Evolutionary conservation across 2,329 filamentous ascomycete species (phyloP), one percentile per base, ranked within the genome.

Genomic region (Arthrobotrys iridis): DNA sequence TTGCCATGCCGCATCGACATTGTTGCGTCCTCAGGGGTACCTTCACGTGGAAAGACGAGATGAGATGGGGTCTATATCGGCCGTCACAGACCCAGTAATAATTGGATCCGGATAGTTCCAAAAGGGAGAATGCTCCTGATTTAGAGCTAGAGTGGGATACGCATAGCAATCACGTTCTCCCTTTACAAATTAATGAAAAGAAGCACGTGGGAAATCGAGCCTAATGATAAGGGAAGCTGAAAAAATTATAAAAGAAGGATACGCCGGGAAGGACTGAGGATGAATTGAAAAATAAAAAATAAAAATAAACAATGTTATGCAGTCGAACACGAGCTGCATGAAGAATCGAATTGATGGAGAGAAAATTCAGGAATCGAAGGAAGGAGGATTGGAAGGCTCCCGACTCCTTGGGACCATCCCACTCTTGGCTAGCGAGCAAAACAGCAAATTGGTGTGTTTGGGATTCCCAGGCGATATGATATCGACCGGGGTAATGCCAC

Each of bases 361-460:
- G 28, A 64, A 35, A 24, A 62, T 43, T 22, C 57, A 43, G 41
- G 43, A 37, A 18, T 37, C 18, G 30, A 50, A 48, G 48, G 41
- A 64, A 46, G 46, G 37, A 58, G 55, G 30, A 52, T 33, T 58
- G 57, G 48, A 35, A 45, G 58, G 35, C 45, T 43, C 68, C 68
- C 68, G 64, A 59, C 18, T 45, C 24, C 26, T 60, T 52, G 68
- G 68, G 68, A 62, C 68, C 33, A 40, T 37, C 57, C 50, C 43
- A 35, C 68, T 50, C 41, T 62, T 41, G 59, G 37, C 68, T 65
- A 73, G 68, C 60, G 59, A 52, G 45, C 67, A 63, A 63, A 65
- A 65, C 33, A 48, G 52, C 60, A 73, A 73, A 73, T 73, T 73
- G 60, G 58, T 26, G 37, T 73, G 68, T 73, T 73, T 73, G 60